Percentiles rank a stretch among this genome's conserved stretches.
phyloP scores from a whole-genome alignment of 1,139 yeast genomes.

The Diutina neorugosa region DNA sequence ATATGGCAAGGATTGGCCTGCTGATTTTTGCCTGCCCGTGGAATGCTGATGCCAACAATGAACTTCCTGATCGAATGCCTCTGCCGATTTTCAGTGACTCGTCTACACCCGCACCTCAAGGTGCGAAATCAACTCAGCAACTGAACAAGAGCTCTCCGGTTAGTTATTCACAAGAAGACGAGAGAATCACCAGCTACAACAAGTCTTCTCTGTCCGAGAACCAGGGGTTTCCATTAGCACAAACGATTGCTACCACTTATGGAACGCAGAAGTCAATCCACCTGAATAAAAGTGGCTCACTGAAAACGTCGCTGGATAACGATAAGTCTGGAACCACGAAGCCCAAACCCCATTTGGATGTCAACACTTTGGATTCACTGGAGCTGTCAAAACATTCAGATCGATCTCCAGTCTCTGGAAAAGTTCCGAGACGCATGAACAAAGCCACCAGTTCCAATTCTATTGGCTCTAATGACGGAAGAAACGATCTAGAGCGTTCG shows the following conservation, averaged over 20 bases:
- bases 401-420: background rate
- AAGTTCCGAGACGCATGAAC: background rate
- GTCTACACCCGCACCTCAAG: background rate
- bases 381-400: background rate
- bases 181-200: background rate
- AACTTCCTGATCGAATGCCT: background rate
- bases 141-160: background rate
- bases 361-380: background rate
- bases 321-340: background rate
- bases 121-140: background rate
- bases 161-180: background rate
- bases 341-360: background rate
- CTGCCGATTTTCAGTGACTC: background rate
- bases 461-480: background rate
- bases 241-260: background rate
- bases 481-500: background rate
- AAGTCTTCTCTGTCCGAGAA: background rate
- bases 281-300: background rate
- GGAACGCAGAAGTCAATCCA: background rate
- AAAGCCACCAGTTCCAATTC: background rate
- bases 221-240: background rate
- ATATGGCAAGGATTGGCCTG: constrained; percentile 7
- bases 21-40: background rate
- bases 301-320: background rate
- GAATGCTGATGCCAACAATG: background rate